Evolutionary conservation across 78 protist species (phyloP).

Genomic region (Chrysochromulina tobinii): DNA sequence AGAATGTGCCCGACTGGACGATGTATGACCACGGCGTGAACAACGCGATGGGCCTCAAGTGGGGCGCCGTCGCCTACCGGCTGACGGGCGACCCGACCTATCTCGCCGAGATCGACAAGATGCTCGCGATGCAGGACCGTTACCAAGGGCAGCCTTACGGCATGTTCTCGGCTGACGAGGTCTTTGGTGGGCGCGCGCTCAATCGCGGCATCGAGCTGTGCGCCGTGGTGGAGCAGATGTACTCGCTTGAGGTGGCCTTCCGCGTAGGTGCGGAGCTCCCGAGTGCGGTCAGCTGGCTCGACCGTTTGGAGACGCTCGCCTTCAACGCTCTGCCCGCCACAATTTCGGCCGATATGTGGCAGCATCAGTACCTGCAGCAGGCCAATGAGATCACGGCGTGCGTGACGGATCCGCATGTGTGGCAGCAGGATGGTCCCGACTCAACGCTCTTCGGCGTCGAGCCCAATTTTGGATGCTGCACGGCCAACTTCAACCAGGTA

Average conservation of each 20-base stretch:
- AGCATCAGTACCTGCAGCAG: no score
- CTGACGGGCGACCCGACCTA: not conserved
- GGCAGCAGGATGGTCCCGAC: no score
- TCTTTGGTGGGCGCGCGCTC: not conserved
- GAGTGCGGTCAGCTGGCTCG: no score
- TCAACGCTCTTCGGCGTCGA: no score
- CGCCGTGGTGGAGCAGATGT: constrained; percentile 49
- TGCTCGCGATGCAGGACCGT: not conserved
- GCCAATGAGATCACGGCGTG: no score
- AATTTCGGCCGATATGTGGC: no score
- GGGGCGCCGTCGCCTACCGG: not conserved
- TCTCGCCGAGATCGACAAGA: not conserved
- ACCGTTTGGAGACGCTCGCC: no score
- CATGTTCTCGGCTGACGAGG: constrained; percentile 45
- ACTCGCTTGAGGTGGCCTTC: constrained; percentile 27
- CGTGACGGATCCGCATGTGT: no score
- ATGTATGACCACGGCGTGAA: constrained; percentile 37
- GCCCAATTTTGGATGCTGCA: no score
- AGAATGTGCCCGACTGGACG: not conserved
- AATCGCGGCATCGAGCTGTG: constrained; percentile 34
- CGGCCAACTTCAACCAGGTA: no score
- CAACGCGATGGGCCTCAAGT: constrained; percentile 31
- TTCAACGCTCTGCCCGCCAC: no score
- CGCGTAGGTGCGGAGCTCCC: no score
- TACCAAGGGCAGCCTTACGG: constrained; percentile 40